phyloP scores from a whole-genome alignment of 257 asterid species.

The Rhazya stricta region DNA sequence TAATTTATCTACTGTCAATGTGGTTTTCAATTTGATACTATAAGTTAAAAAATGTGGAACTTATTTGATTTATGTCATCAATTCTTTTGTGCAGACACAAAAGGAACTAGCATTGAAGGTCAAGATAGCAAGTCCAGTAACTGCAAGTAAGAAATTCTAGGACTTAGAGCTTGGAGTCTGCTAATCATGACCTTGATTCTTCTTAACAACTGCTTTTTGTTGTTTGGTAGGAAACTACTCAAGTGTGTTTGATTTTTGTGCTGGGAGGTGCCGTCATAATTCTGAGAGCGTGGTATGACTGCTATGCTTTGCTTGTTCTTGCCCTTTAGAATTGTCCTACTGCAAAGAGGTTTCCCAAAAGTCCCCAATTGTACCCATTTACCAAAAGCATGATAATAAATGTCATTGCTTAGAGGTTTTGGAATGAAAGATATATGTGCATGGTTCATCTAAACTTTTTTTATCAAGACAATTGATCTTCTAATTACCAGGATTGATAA shows the following conservation, averaged over 20 bases:
- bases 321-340: not conserved
- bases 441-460: not conserved
- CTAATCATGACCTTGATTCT: not conserved
- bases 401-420: not conserved
- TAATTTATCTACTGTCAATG: constrained; percentile 23
- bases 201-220: not conserved
- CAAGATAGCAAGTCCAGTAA: constrained; percentile 68
- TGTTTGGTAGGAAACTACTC: constrained; percentile 50
- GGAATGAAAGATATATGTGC: not conserved
- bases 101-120: constrained; percentile 43
- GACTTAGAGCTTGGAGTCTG: not conserved
- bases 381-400: not conserved
- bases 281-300: constrained; percentile 85
- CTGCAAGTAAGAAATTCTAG: constrained; percentile 53
- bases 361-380: not conserved
- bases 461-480: not conserved
- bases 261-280: constrained; percentile 91
- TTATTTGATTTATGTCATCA: not conserved
- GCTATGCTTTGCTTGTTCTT: constrained; percentile 13
- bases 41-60: constrained; percentile 4
- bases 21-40: not conserved
- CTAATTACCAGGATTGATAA: not conserved
- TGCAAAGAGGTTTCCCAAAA: not conserved
- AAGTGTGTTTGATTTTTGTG: constrained; percentile 69
- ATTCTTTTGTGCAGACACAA: constrained; percentile 47